These are phyloP conservation scores for Calonectria henricotiae DNA, from an alignment of 2,329 filamentous ascomycete genomes.

Conservation along the genomic window DNA sequence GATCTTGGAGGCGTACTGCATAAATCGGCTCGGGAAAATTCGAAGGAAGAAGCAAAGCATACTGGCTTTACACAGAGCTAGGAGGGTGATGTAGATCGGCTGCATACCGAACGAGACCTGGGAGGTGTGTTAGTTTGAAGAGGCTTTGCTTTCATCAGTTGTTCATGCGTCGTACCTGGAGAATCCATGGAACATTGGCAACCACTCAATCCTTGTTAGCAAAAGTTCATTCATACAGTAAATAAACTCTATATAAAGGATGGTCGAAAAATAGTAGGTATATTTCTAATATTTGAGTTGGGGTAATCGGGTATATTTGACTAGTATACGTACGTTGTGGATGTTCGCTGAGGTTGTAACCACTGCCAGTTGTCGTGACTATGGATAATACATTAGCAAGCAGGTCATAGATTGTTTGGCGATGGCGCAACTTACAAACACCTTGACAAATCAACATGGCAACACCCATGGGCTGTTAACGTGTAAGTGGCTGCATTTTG, in stretches of 20 bases:
- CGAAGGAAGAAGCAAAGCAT: conserved; percentile 53
- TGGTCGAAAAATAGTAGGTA: neutral
- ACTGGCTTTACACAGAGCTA: conserved; percentile 50
- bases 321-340: conserved; percentile 42
- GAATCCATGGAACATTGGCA: conserved; percentile 50
- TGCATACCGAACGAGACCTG: conserved; percentile 52
- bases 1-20: conserved; percentile 52
- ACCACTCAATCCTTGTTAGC: conserved; percentile 34
- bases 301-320: neutral
- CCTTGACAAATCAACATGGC: conserved; percentile 53
- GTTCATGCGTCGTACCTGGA: conserved; percentile 40
- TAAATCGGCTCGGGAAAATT: conserved; percentile 50
- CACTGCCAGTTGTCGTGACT: conserved; percentile 52
- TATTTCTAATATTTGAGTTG: neutral
- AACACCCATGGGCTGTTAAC: conserved; percentile 48
- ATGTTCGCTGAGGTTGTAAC: conserved; percentile 43
- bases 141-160: no score
- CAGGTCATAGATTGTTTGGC: no score
- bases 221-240: neutral
- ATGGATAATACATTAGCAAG: neutral
- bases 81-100: conserved; percentile 49
- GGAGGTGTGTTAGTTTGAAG: neutral
- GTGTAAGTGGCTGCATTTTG: conserved; percentile 28
- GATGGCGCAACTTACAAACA: conserved; percentile 38
- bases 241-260: no score